Evolutionary conservation across 208 protist genomes (phyloP), one percentile per base, ranked within the genome.

Genomic region (Wallacemonas rigidus): DNA sequence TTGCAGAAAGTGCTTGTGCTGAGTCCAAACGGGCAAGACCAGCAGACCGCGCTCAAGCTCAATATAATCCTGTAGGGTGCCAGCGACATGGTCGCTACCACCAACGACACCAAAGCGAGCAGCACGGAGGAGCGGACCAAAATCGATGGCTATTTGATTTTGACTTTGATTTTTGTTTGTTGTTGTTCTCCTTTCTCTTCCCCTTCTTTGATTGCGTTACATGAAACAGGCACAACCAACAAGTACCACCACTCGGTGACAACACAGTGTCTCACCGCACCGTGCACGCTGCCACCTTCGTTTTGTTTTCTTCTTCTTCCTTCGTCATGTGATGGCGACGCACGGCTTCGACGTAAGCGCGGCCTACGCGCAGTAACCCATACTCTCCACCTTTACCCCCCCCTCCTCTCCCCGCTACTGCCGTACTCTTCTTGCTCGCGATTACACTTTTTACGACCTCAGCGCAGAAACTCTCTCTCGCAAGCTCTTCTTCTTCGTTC

Each of bases 1-100:
- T 0, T 65, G 15, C 38, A 51, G n/a, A 3, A 6, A 3, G 14
- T 65, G 40, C 60, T 65, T n/a, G 14, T 26, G 41, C 6, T 11
- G 17, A 45, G 43, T 36, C 60, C 60, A 36, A 14, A 35, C 43
- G 8, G 11, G 3, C 41, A 65, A 48, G 60, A 50, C 43, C 60
- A 65, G 60, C 38, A 48, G 36, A 65, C 60, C 7, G 60, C 60
- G 5, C 14, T 65, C 41, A 65, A 65, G 39, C 60, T 65, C n/a
- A 8, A 65, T n/a, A 36, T 65, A 0, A 41, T 65, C 15, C 40
- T 65, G 40, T 65, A 57, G 53, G 14, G 26, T 26, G 26, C 26
- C 26, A 26, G 26, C 26, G 26, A 26, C 26, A 26, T 26, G 26
- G 26, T 26, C 26, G 26, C 26, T 26, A 26, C 26, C 26, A 26